Evolutionary conservation across 176 grass and related monocot species (phyloP), one percentile per base, ranked within the genome.

Genomic region (Carex pumila): DNA sequence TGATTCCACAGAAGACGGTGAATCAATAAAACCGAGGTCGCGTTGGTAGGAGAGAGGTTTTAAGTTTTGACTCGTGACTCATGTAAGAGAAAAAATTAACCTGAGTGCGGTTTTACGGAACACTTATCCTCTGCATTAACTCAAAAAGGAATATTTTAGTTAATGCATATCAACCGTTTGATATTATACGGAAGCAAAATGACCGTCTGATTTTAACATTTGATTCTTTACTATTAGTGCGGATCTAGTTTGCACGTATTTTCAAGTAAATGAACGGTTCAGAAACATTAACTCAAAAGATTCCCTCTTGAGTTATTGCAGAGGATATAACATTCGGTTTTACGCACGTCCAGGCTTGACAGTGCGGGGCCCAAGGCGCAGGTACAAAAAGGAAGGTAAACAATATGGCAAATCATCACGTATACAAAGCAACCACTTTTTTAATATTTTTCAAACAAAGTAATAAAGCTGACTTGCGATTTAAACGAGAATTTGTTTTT

Each of bases 51-150:
- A 53, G 80, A 65, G 79, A 66, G 15, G 37, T 50, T 64, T 82
- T 82, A 82, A 82, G 67, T 82, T 43, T 43, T 18, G 36, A 82
- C 80, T 82, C 80, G 80, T 82, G 80, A 82, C n/a, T 82, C 80
- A 61, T 82, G 61, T 82, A 82, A 50, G 37, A 66, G 9, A 47
- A 50, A 29, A 61, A 29, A 61, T 7, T 80, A 80, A 43, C 34
- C 21, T 66, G 36, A 63, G 60, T 66, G 59, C 49, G 72, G 49
- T 76, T 30, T 55, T 55, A 55, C 55, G 30, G 15, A 61, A 25
- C 0, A 25, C 25, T 0, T 25, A 25, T 25, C 25, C 25, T 25
- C 25, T 25, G 25, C 25, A 25, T 25, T 25, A 25, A 25, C 25
- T 25, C 25, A 25, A 25, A 25, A 25, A 25, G 25, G 25, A 25